A percentile compares a stretch with the other conserved stretches of the same genome.
These are phyloP conservation scores for Coemansia sp. DNA, from an alignment of 192 early-diverging fungal genomes.

Conservation along the genomic window DNA sequence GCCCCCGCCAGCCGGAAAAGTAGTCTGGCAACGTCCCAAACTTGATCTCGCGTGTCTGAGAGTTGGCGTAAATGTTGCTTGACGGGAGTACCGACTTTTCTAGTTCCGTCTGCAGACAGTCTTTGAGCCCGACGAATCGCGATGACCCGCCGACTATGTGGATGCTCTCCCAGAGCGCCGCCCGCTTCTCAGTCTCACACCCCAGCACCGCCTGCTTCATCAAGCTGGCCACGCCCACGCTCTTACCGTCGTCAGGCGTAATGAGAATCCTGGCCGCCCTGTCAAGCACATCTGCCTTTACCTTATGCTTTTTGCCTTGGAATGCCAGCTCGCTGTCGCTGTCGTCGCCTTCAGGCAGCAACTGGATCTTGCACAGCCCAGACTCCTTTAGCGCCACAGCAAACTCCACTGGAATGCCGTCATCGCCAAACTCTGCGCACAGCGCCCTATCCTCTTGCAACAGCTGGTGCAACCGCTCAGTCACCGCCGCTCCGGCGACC, in stretches of 20 bases:
- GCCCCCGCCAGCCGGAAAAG: slow-evolving; percentile 76
- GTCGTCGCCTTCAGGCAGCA: slow-evolving; percentile 13
- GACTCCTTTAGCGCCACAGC: slow-evolving; percentile 63
- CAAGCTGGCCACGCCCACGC: slow-evolving; percentile 50
- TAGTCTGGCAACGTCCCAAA: slow-evolving; percentile 87
- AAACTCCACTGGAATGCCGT: slow-evolving; percentile 61
- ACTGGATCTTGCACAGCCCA: slow-evolving; percentile 41
- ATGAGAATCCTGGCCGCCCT: slow-evolving; percentile 69
- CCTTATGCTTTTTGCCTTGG: slow-evolving; percentile 59
- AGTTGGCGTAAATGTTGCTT: slow-evolving; percentile 85
- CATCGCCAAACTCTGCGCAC: slow-evolving; percentile 50
- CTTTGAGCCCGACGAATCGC: slow-evolving; percentile 56
- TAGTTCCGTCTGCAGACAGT: slow-evolving; percentile 66
- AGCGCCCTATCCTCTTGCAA: slow-evolving; percentile 61
- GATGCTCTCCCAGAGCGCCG: slow-evolving; percentile 84
- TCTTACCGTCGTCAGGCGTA: slow-evolving; percentile 60
- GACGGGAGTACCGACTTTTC: slow-evolving; percentile 69
- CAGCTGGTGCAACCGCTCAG: slow-evolving; percentile 64
- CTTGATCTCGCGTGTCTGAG: slow-evolving; percentile 82
- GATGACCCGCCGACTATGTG: slow-evolving; percentile 84
- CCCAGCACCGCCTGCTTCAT: slow-evolving; percentile 67
- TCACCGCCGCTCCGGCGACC: slow-evolving; percentile 74
- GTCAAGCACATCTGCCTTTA: slow-evolving; percentile 23
- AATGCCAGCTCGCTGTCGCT: slow-evolving; percentile 49
- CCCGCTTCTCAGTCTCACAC: slow-evolving; percentile 77